Evolutionary conservation across 352 stramenopile species (phyloP).

Genomic region (Phytophthora chlamydospora): DNA sequence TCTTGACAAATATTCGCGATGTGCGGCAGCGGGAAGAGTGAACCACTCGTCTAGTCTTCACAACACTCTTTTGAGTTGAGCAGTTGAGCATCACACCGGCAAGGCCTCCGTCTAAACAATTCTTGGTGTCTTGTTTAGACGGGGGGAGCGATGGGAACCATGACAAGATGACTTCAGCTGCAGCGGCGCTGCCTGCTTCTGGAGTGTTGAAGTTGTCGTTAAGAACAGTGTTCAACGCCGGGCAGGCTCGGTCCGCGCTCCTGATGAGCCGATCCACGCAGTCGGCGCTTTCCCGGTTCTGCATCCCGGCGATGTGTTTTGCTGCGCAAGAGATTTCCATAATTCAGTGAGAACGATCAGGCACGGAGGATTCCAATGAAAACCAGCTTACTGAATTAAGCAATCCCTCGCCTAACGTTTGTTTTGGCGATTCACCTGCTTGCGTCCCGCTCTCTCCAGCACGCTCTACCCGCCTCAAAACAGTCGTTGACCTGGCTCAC

Average conservation of each 20-base stretch:
- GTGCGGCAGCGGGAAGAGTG: slow-evolving; percentile 8
- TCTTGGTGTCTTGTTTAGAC: slow-evolving; percentile 18
- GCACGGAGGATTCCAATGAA: background rate
- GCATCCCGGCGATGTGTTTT: slow-evolving; percentile 15
- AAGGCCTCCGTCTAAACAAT: slow-evolving; percentile 14
- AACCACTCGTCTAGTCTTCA: slow-evolving; percentile 6
- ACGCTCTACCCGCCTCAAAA: no score
- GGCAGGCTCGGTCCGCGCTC: no score
- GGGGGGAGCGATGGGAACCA: no score
- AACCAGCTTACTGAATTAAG: slow-evolving; percentile 6
- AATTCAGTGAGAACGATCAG: no score
- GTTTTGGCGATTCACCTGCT: slow-evolving; percentile 15
- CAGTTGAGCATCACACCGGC: background rate
- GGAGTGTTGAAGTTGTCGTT: no score
- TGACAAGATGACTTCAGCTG: no score
- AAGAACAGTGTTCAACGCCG: no score
- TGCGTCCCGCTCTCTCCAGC: background rate
- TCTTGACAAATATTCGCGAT: slow-evolving; percentile 12
- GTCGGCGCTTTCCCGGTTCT: slow-evolving; percentile 16
- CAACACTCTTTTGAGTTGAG: background rate
- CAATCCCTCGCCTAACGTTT: slow-evolving; percentile 14
- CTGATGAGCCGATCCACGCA: slow-evolving; percentile 9
- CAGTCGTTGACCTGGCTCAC: slow-evolving; percentile 11
- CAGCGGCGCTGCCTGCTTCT: no score
- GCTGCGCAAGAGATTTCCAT: no score